These are phyloP conservation scores for Mayamaea pseudoterrestris DNA, from an alignment of 108 stramenopile species.

Conservation along the genomic window DNA sequence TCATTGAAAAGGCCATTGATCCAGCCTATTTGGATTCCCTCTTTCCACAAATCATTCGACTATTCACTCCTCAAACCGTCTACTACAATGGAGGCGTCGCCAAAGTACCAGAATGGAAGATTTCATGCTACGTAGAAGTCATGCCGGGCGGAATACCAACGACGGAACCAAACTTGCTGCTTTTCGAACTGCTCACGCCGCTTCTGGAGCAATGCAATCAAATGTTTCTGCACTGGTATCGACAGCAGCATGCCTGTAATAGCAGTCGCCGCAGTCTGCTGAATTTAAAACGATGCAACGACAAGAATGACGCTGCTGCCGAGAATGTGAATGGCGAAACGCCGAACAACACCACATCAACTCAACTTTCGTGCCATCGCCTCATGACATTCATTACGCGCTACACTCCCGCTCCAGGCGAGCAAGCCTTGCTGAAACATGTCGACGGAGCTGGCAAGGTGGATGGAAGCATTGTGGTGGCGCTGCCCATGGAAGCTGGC, in stretches of 20 bases:
- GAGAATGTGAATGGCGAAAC: no score
- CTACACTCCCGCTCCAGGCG: constrained; percentile 76
- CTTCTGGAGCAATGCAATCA: constrained; percentile 62
- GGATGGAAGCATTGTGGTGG: constrained; percentile 73
- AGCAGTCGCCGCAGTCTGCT: constrained; percentile 12
- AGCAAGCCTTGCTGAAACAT: constrained; percentile 78
- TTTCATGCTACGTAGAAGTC: constrained; percentile 83
- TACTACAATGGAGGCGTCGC: constrained; percentile 76
- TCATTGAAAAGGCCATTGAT: constrained; percentile 44
- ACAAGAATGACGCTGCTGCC: constrained; percentile 7
- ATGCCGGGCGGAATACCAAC: constrained; percentile 74
- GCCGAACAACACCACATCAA: constrained; percentile 6
- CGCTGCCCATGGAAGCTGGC: constrained; percentile 69
- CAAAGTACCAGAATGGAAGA: constrained; percentile 80
- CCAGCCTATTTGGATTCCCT: constrained; percentile 60
- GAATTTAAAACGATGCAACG: no score
- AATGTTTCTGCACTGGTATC: constrained; percentile 66
- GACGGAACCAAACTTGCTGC: constrained; percentile 45
- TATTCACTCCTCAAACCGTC: constrained; percentile 74
- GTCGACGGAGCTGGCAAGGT: constrained; percentile 86
- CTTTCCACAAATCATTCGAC: constrained; percentile 44
- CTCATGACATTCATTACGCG: constrained; percentile 87
- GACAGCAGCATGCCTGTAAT: constrained; percentile 77
- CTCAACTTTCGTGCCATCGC: constrained; percentile 27
- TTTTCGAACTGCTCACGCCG: constrained; percentile 39